These are phyloP conservation scores for Dicorynia guianensis DNA, from an alignment of 306 rosid genomes.

Conservation along the genomic window DNA sequence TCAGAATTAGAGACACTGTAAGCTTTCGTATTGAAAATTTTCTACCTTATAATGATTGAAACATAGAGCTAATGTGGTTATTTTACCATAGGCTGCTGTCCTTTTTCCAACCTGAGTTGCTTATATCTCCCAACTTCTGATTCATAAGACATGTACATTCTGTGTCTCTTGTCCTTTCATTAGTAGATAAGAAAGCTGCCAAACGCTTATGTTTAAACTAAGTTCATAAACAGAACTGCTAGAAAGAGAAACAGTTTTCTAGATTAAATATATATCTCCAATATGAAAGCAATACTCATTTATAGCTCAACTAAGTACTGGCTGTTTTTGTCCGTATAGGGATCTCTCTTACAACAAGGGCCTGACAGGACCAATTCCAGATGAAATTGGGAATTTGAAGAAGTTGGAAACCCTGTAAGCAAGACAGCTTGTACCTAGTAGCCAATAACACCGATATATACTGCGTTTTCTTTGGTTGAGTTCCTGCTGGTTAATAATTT, in stretches of 20 bases:
- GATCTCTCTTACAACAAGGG: conserved; percentile 71
- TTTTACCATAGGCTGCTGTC: background rate
- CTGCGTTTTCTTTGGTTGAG: conserved; percentile 32
- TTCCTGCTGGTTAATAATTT: conserved; percentile 1
- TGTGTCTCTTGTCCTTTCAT: background rate
- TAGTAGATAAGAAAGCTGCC: background rate
- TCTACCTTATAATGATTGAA: conserved; percentile 15
- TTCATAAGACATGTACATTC: background rate
- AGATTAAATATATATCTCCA: background rate
- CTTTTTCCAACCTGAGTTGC: conserved; percentile 31
- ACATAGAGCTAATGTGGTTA: conserved; percentile 6
- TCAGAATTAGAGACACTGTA: conserved; percentile 62
- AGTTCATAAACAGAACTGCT: conserved; percentile 6
- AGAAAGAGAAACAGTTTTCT: background rate
- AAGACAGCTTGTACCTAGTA: conserved; percentile 15
- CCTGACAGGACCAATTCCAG: conserved; percentile 64
- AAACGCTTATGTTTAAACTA: too few species aligned
- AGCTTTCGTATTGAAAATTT: conserved; percentile 32
- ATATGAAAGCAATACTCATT: conserved; percentile 12
- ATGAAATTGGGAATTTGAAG: conserved; percentile 62
- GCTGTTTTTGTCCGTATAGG: conserved; percentile 45
- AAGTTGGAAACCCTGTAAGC: conserved; percentile 68
- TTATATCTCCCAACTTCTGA: conserved; percentile 27
- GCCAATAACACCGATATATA: conserved; percentile 10
- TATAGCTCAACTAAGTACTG: conserved; percentile 21